Conservation (phyloP, 1,284 basidiomycete genomes). For the Mycena sp. region DNA sequence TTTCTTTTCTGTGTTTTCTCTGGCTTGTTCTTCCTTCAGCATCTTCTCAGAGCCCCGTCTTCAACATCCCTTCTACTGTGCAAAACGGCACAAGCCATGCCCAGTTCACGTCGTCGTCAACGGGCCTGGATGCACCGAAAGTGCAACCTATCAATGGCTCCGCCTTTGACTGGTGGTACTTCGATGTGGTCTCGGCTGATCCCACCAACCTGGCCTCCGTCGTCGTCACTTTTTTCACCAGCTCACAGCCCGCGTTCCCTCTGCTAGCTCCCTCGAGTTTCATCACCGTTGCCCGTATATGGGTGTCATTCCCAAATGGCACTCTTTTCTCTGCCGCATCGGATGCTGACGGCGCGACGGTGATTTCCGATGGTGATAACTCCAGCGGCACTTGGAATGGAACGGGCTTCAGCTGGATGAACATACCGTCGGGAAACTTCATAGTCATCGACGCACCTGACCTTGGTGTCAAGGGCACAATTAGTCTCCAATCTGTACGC, state of each 20-base stretch:
- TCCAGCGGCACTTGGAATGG: slow-evolving; percentile 28
- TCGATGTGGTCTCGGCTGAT: slow-evolving; percentile 29
- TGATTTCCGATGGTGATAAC: slow-evolving; percentile 12
- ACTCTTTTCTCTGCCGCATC: background rate
- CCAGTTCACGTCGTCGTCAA: slow-evolving; percentile 1
- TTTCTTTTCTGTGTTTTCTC: too few relatives aligned
- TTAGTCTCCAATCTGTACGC: slow-evolving; percentile 25
- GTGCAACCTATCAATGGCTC: slow-evolving; percentile 23
- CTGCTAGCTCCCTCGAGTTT: slow-evolving; percentile 1
- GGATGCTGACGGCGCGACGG: slow-evolving; percentile 10
- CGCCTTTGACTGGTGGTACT: slow-evolving; percentile 34
- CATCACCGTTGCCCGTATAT: background rate
- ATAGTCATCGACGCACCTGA: slow-evolving; percentile 18
- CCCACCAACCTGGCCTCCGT: slow-evolving; percentile 23
- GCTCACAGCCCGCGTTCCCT: slow-evolving; percentile 19
- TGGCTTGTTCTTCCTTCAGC: too few relatives aligned
- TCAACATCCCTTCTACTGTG: slow-evolving; percentile 2
- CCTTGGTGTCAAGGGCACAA: slow-evolving; percentile 20
- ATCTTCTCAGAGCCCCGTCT: too few relatives aligned
- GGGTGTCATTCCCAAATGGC: slow-evolving; percentile 17
- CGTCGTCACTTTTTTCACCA: slow-evolving; percentile 29
- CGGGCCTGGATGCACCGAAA: slow-evolving; percentile 22
- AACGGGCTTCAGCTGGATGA: slow-evolving; percentile 26
- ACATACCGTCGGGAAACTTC: slow-evolving; percentile 12
- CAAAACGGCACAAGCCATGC: slow-evolving; percentile 1